These are phyloP conservation scores for Boeremia lycopersici DNA, from an alignment of 2,329 filamentous ascomycete genomes.

Conservation along the genomic window DNA sequence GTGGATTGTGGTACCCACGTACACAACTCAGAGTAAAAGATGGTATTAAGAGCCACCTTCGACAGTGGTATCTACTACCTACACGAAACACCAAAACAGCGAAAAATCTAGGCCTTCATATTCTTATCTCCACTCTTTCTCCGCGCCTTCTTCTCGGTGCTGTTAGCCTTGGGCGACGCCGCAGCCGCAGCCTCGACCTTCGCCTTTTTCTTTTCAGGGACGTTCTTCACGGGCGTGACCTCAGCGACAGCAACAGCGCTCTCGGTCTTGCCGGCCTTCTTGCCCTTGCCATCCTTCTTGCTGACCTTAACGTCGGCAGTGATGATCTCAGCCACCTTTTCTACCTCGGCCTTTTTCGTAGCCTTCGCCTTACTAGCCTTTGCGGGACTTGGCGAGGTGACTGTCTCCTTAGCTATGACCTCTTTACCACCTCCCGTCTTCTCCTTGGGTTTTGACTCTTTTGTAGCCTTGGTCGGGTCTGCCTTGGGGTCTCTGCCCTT, in stretches of 20 bases:
- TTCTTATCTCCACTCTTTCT: conserved; percentile 32
- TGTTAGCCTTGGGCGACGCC: conserved; percentile 7
- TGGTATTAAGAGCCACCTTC: no score
- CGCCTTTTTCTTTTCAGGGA: conserved; percentile 16
- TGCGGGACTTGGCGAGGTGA: conserved; percentile 4
- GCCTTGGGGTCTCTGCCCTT: conserved; percentile 57
- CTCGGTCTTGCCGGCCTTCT: conserved; percentile 20
- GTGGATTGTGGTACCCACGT: no score
- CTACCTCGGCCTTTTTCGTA: conserved; percentile 16
- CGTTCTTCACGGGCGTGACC: conserved; percentile 17
- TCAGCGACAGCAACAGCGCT: conserved; percentile 10
- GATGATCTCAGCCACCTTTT: not conserved
- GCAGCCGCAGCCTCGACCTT: not conserved
- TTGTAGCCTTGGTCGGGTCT: conserved; percentile 27
- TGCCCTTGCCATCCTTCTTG: conserved; percentile 16
- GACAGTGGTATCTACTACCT: not conserved
- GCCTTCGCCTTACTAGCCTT: conserved; percentile 11
- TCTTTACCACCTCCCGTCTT: conserved; percentile 30
- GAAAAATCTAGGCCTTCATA: conserved; percentile 21
- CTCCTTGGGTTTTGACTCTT: conserved; percentile 22
- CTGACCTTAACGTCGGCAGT: conserved; percentile 15
- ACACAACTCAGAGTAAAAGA: no score
- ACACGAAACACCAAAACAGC: not conserved
- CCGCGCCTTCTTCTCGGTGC: conserved; percentile 17
- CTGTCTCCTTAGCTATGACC: conserved; percentile 10